These are phyloP conservation scores for Stramenopiles sp. DNA, from an alignment of 352 stramenopile genomes.

Conservation along the genomic window DNA sequence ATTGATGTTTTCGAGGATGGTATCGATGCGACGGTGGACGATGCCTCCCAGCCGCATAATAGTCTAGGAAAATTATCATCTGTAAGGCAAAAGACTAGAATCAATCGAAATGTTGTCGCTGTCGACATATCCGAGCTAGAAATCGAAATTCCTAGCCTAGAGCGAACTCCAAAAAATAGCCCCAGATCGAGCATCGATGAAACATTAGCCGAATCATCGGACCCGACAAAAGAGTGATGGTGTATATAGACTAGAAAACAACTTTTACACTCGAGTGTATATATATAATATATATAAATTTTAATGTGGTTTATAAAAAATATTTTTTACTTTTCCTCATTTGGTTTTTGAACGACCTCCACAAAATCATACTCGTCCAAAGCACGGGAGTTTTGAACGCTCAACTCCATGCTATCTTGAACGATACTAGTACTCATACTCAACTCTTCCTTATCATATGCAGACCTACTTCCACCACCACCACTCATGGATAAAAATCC, in stretches of 20 bases:
- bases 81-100: background rate
- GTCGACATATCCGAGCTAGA: background rate
- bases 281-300: background rate
- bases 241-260: background rate
- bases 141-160: background rate
- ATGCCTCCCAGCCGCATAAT: background rate
- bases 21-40: background rate
- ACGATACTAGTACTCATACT: background rate
- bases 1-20: background rate
- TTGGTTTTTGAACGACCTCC: background rate
- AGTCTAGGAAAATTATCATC: background rate
- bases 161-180: background rate
- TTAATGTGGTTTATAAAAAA: too few relatives aligned
- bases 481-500: background rate
- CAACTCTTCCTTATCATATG: background rate
- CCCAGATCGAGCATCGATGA: background rate
- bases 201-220: too few relatives aligned
- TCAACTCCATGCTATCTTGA: background rate
- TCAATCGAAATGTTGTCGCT: background rate
- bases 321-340: background rate
- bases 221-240: too few relatives aligned
- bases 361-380: background rate
- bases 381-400: background rate
- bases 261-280: background rate
- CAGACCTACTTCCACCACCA: background rate